Conservation (phyloP, 2,329 filamentous ascomycete genomes). For the Daldinia eschscholtzii region DNA sequence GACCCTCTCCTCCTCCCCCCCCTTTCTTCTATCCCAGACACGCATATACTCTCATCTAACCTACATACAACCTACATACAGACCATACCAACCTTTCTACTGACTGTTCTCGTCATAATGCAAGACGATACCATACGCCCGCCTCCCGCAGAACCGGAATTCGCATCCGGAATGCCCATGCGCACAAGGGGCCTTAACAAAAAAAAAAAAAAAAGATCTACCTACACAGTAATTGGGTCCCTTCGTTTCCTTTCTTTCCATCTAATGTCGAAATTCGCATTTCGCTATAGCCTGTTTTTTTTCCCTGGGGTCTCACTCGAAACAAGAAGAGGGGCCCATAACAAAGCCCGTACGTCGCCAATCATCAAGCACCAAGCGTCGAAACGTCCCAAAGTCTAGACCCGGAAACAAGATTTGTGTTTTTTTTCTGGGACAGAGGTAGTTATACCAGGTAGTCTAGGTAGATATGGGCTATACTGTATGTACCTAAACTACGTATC, state of each 20-base stretch:
- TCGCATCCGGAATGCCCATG: constrained; percentile 19
- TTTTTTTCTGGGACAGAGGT: background rate
- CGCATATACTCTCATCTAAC: constrained; percentile 15
- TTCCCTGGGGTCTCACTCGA: constrained; percentile 20
- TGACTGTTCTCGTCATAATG: too few species aligned
- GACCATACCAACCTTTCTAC: too few species aligned
- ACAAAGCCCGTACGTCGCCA: background rate
- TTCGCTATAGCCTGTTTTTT: background rate
- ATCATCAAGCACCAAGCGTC: background rate
- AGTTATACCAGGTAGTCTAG: too few species aligned
- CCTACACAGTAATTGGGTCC: background rate
- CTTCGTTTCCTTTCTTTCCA: constrained; percentile 8
- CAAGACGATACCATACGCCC: too few species aligned
- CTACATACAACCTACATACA: background rate
- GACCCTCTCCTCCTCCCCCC: background rate
- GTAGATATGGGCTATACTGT: too few species aligned
- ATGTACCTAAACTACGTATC: background rate
- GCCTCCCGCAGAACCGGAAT: constrained; percentile 34
- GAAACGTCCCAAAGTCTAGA: background rate
- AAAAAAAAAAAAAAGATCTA: too few species aligned
- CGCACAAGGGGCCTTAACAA: constrained; percentile 26
- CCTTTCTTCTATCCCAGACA: constrained; percentile 19
- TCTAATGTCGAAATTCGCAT: constrained; percentile 8
- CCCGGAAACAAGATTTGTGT: background rate
- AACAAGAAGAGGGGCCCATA: constrained; percentile 28